Percentiles rank a stretch among this genome's conserved stretches.
Conservation (phyloP, 305 asterid species). For the Plantago lanceolata region DNA sequence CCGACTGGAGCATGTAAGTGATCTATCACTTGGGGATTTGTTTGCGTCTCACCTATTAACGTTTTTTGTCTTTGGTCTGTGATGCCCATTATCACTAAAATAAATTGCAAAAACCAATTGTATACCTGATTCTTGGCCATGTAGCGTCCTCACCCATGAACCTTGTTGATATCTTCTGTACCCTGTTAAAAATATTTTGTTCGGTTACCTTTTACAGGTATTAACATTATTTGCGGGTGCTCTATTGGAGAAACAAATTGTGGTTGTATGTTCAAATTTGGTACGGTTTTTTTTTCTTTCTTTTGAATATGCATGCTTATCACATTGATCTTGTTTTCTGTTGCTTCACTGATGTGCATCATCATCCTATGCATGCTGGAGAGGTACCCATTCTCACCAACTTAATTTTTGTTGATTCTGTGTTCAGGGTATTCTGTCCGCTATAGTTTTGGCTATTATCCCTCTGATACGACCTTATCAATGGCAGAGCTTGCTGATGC, state of each 20-base stretch:
- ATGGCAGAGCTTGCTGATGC: constrained; percentile 98
- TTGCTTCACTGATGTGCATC: constrained; percentile 1
- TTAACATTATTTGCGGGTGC: constrained; percentile 81
- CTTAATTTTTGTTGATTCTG: constrained; percentile 22
- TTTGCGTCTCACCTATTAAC: constrained; percentile 3
- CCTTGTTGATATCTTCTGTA: constrained; percentile 12
- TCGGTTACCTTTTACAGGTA: constrained; percentile 49
- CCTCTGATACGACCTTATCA: constrained; percentile 95
- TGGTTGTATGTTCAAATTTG: constrained; percentile 81
- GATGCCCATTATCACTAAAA: not conserved
- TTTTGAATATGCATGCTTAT: not conserved
- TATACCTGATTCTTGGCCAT: constrained; percentile 4
- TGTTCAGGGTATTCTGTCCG: constrained; percentile 85
- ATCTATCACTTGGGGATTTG: constrained; percentile 17
- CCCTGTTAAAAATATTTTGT: constrained; percentile 17
- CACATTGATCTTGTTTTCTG: not conserved
- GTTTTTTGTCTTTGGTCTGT: not conserved
- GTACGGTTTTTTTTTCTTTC: constrained; percentile 36
- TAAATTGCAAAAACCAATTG: not conserved
- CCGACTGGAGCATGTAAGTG: constrained; percentile 82
- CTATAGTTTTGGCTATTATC: constrained; percentile 75
- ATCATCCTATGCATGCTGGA: constrained; percentile 10
- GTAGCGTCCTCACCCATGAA: constrained; percentile 16
- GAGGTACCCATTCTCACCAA: constrained; percentile 9
- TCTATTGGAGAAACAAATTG: constrained; percentile 90